Conservation (phyloP, 2,329 filamentous ascomycete genomes). For the Chrysoporthe austroafricana region DNA sequence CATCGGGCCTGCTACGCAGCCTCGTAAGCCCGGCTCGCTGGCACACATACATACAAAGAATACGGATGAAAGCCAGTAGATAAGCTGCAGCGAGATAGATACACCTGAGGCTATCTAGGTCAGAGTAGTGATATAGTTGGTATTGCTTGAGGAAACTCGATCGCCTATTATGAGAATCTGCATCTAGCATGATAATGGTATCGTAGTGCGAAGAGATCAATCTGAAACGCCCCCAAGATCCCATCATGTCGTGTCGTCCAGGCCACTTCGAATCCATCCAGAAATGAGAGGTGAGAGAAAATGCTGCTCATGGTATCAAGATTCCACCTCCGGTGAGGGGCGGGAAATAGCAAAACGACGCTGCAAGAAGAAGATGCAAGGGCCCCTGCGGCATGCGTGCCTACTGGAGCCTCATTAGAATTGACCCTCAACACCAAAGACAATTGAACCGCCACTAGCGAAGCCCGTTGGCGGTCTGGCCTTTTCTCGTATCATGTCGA, state of each 20-base stretch:
- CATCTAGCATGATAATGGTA: constrained; percentile 16
- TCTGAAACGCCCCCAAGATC: constrained; percentile 15
- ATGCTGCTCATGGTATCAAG: constrained; percentile 5
- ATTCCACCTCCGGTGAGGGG: neutral
- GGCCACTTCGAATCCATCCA: neutral
- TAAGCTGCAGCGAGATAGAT: neutral
- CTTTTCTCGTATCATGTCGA: constrained; percentile 5
- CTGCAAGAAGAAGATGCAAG: neutral
- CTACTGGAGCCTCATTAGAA: neutral
- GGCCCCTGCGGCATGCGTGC: neutral
- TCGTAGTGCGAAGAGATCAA: constrained; percentile 17
- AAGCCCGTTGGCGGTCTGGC: neutral
- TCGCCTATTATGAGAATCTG: neutral
- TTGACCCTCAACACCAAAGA: neutral
- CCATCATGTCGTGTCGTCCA: neutral
- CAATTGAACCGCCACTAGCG: constrained; percentile 15
- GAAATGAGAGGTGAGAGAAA: constrained; percentile 2
- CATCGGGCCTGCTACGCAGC: too few relatives aligned
- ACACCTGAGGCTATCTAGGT: neutral
- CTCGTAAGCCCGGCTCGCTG: too few relatives aligned
- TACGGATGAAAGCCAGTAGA: neutral
- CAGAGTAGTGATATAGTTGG: neutral
- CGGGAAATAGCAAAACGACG: neutral
- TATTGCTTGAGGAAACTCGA: neutral
- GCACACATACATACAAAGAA: neutral